phyloP scores from a whole-genome alignment of 495 filamentous ascomycete species.

The Margaritispora aquatica region DNA sequence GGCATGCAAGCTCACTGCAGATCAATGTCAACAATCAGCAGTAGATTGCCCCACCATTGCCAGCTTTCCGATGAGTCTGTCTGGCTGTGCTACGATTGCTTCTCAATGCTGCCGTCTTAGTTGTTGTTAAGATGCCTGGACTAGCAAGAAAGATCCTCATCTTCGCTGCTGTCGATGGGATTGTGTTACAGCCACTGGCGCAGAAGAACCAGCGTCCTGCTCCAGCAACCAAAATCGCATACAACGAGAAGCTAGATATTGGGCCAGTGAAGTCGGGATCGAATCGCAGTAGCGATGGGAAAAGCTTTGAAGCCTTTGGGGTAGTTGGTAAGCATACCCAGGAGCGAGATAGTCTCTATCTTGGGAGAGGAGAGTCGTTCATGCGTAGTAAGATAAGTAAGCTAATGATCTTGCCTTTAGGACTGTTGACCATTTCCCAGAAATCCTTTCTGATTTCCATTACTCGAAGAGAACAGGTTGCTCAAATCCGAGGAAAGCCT shows the following conservation, averaged over 20 bases:
- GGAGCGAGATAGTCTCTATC: no score
- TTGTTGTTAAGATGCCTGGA: constrained; percentile 53
- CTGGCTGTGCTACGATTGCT: neutral
- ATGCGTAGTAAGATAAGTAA: no score
- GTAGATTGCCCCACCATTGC: no score
- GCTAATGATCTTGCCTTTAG: constrained; percentile 32
- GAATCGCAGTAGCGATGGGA: constrained; percentile 8
- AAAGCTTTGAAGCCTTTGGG: constrained; percentile 69
- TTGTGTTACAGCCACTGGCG: constrained; percentile 69
- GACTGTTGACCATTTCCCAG: constrained; percentile 64
- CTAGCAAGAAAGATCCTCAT: constrained; percentile 74
- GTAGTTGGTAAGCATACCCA: constrained; percentile 64
- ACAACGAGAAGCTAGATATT: constrained; percentile 61
- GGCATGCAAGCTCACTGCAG: neutral
- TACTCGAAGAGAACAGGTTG: constrained; percentile 78
- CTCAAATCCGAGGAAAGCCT: constrained; percentile 71
- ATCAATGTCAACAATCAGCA: neutral
- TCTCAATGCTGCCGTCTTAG: neutral
- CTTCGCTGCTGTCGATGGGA: constrained; percentile 78
- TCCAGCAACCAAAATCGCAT: constrained; percentile 60
- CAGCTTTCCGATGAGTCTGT: no score
- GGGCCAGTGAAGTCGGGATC: constrained; percentile 30
- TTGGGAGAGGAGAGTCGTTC: no score
- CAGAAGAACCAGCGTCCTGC: constrained; percentile 42
- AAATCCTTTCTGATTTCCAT: constrained; percentile 79